Base-by-base conservation (phyloP, 2,329 filamentous ascomycete species). In the Claviceps cyperi region DNA sequence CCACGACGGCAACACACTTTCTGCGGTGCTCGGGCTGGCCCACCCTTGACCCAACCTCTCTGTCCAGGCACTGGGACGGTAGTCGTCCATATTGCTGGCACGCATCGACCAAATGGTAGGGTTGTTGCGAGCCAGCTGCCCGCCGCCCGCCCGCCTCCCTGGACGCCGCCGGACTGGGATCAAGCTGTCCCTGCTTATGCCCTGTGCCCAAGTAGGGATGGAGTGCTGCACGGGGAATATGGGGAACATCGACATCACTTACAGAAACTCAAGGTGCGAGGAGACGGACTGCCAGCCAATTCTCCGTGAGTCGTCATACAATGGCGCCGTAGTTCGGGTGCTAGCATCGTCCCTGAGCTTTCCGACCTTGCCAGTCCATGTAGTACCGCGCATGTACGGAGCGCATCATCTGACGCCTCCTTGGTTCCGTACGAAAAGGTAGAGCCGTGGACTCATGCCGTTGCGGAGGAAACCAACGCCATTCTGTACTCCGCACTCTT, bases 101-200 rank as follows among this genome's bases (percentile, higher is more conserved):
- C 40, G 22, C 36, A 50, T 50, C 22, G 48, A 46, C 41, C 48
- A 46, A 35, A 44, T 40, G 32, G 48, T 50, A 50, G 48, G 43
- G 48, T 46, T 36, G 32, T 46, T 36, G 48, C 43, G 48, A 45
- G 48, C 36, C 15, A 43, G 35, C 22, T 22, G 48, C 36, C 48
- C 35, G 35, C 19, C 2, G 35, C 43, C 48, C 46, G 37, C 22
- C 43, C 22, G 21, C 40, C 40, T 46, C 43, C 48, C 19, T 45
- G 43, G 24, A 22, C 24, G 22, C 40, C 35, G 22, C 43, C 36
- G 43, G 39, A 45, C 41, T 35, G 41, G 48, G 43, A 35, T 50
- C 40, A 28, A 48, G 37, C 24, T 36, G 22, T 37, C 44, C 44
- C 44, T 37, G n/a, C 28, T 45, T 35, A 17, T n/a, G 39, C 39